Conservation (phyloP, 179 eudicot genomes). For the Camellia oleifera region DNA sequence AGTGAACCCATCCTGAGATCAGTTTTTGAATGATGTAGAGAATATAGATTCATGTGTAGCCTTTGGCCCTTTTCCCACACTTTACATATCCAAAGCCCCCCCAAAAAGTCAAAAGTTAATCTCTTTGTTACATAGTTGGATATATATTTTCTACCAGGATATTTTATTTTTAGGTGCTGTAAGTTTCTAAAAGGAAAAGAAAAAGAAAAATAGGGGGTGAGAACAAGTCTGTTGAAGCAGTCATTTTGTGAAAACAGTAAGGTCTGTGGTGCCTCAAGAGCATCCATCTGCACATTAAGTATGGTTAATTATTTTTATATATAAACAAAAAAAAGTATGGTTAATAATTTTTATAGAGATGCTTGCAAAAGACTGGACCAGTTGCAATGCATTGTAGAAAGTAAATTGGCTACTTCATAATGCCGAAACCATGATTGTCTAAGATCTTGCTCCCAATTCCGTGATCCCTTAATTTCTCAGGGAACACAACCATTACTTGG, state of each 20-base stretch:
- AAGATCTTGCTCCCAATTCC: too few relatives aligned
- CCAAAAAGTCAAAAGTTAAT: not conserved
- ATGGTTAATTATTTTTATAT: not conserved
- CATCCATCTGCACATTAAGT: not conserved
- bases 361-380: not conserved
- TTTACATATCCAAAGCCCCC: not conserved
- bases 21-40: not conserved
- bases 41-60: too few relatives aligned
- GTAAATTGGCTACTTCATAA: not conserved
- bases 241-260: too few relatives aligned
- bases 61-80: too few relatives aligned
- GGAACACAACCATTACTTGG: too few relatives aligned
- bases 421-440: not conserved
- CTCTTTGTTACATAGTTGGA: not conserved
- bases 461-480: too few relatives aligned
- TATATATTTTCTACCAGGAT: too few relatives aligned
- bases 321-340: too few relatives aligned
- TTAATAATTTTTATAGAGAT: not conserved
- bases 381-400: not conserved
- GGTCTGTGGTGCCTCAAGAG: not conserved
- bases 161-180: too few relatives aligned
- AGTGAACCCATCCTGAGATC: not conserved
- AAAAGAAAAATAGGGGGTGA: too few relatives aligned
- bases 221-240: too few relatives aligned
- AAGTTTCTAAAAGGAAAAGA: too few relatives aligned